Conservation (phyloP, 306 rosid species). For the Lotus japonicus region DNA sequence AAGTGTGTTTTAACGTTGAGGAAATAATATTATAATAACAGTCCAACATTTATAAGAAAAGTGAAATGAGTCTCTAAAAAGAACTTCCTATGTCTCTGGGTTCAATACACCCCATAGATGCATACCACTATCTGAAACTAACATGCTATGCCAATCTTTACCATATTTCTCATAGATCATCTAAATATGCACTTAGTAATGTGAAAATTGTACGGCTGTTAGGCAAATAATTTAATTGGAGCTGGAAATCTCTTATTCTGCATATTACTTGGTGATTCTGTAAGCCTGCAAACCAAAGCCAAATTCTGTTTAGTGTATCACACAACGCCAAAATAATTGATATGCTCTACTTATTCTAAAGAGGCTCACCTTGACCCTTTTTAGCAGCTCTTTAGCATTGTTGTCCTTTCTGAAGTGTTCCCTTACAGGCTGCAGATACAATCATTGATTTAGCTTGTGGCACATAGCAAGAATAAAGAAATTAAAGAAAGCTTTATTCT, state of each 20-base stretch:
- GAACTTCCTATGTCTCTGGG: too few relatives aligned
- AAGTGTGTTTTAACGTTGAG: too few relatives aligned
- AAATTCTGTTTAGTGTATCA: background rate
- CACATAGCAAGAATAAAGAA: background rate
- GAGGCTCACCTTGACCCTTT: conserved; percentile 58
- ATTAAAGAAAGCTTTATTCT: background rate
- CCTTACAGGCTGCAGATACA: conserved; percentile 58
- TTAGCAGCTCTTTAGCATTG: conserved; percentile 60
- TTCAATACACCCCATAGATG: too few relatives aligned
- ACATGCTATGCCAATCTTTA: background rate
- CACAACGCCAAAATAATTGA: too few relatives aligned
- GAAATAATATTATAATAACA: too few relatives aligned
- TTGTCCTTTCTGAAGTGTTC: conserved; percentile 56
- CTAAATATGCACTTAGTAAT: background rate
- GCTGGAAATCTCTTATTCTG: background rate
- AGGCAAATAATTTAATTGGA: background rate
- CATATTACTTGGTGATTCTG: conserved; percentile 27
- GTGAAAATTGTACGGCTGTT: background rate
- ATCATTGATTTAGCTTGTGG: background rate
- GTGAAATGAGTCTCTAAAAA: too few relatives aligned
- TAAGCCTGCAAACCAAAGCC: conserved; percentile 25
- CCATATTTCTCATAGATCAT: too few relatives aligned
- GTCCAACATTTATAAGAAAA: too few relatives aligned
- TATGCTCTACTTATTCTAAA: background rate
- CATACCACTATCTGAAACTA: too few relatives aligned